Percentiles rank a stretch among this genome's conserved stretches.
phyloP scores from a whole-genome alignment of 2,329 filamentous ascomycete species.

The Aspergillus neoniger region DNA sequence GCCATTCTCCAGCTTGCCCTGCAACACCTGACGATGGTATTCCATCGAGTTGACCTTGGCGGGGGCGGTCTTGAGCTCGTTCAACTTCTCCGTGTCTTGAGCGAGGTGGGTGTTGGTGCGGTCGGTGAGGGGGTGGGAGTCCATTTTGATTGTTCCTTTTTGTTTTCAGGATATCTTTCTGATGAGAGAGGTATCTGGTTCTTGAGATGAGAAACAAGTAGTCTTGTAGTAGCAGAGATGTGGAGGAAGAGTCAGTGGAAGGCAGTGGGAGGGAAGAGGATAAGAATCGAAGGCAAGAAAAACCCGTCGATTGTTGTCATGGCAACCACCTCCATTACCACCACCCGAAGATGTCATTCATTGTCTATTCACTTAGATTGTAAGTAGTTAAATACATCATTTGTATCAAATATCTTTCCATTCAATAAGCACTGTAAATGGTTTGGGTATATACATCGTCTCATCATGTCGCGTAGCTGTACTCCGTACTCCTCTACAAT shows the following conservation, averaged over 20 bases:
- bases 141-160: slow-evolving; percentile 28
- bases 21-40: slow-evolving; percentile 45
- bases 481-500: neutral
- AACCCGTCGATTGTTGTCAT: slow-evolving; percentile 42
- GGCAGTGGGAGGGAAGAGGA: slow-evolving; percentile 24
- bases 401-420: neutral
- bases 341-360: slow-evolving; percentile 4
- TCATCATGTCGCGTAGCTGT: neutral
- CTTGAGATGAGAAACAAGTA: neutral
- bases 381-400: neutral
- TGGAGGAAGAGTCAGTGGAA: slow-evolving; percentile 9
- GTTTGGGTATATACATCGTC: neutral
- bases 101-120: slow-evolving; percentile 46
- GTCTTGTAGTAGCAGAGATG: slow-evolving; percentile 10
- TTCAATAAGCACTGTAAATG: neutral
- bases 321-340: slow-evolving; percentile 41
- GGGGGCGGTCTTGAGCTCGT: slow-evolving; percentile 36
- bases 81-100: slow-evolving; percentile 25
- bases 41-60: slow-evolving; percentile 43
- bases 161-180: neutral
- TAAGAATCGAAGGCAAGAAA: slow-evolving; percentile 29
- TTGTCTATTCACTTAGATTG: neutral
- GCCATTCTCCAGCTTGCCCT: slow-evolving; percentile 42
- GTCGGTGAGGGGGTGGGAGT: slow-evolving; percentile 42
- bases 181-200: neutral